These are phyloP conservation scores for Neurospora sp. DNA, from an alignment of 2,329 filamentous ascomycete species.

Conservation along the genomic window DNA sequence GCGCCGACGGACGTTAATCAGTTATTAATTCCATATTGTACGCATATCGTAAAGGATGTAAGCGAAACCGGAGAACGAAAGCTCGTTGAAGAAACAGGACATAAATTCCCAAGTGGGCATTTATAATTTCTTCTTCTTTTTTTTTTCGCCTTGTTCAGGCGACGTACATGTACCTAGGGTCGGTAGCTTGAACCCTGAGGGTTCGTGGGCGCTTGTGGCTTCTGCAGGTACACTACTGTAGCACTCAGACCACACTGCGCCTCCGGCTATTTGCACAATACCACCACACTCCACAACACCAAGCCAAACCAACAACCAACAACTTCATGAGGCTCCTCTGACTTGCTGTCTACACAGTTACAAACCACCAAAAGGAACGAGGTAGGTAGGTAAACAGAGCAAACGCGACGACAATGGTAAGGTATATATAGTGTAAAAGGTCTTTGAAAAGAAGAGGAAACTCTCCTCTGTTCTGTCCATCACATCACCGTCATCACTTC, in stretches of 20 bases:
- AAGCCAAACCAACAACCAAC: background rate
- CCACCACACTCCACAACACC: background rate
- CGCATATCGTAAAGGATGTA: too few relatives aligned
- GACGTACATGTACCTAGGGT: background rate
- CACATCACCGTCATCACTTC: background rate
- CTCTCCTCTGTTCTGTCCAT: background rate
- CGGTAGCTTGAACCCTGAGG: background rate
- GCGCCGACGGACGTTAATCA: background rate
- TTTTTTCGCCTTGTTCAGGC: background rate
- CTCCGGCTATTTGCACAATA: background rate
- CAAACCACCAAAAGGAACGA: background rate
- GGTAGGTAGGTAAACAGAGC: background rate
- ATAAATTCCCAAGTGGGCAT: background rate
- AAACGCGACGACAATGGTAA: background rate
- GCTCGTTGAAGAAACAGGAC: too few relatives aligned
- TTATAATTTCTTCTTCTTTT: background rate
- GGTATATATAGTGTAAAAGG: background rate
- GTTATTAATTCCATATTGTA: background rate
- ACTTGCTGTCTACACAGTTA: background rate
- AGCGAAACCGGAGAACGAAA: background rate
- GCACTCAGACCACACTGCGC: background rate
- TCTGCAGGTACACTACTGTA: background rate
- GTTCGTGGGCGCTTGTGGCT: background rate
- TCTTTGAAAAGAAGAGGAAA: background rate
- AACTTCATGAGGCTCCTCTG: background rate